phyloP scores from a whole-genome alignment of 768 basidiomycete species.

The Cubamyces lactineus region DNA sequence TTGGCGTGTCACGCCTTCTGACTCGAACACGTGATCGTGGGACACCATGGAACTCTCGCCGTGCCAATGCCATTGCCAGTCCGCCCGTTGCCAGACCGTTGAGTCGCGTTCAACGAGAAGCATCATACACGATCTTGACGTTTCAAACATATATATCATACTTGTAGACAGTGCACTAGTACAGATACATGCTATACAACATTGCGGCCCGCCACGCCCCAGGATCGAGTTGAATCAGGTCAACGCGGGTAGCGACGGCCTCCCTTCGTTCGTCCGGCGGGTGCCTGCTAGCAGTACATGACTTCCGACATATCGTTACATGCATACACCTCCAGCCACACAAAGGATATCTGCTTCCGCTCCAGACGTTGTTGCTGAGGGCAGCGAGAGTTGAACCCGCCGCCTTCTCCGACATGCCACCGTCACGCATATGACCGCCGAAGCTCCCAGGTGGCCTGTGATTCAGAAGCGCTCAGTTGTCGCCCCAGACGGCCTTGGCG shows the following conservation, averaged over 20 bases:
- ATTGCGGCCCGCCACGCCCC: constrained; percentile 2
- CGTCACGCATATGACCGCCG: background rate
- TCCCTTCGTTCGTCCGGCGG: background rate
- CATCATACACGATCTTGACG: too few relatives aligned
- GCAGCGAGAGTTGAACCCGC: constrained; percentile 13
- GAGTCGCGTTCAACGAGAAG: too few relatives aligned
- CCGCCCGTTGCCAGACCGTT: too few relatives aligned
- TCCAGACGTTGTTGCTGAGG: too few relatives aligned
- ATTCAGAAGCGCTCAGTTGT: background rate
- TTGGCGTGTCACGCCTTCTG: background rate
- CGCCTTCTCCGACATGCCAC: background rate
- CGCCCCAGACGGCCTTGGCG: constrained; percentile 42
- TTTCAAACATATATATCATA: background rate
- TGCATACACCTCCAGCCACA: background rate
- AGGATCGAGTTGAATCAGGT: constrained; percentile 17
- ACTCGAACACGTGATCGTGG: too few relatives aligned
- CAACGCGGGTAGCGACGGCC: background rate
- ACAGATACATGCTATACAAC: constrained; percentile 5
- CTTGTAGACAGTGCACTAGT: background rate
- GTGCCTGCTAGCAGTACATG: background rate
- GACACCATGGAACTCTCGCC: too few relatives aligned
- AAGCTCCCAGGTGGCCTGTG: background rate
- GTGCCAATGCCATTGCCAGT: too few relatives aligned
- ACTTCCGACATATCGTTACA: background rate
- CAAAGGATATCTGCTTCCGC: background rate